Evolutionary conservation across 2,329 filamentous ascomycete species (phyloP).

Genomic region (Cladophialophora chaetospira): DNA sequence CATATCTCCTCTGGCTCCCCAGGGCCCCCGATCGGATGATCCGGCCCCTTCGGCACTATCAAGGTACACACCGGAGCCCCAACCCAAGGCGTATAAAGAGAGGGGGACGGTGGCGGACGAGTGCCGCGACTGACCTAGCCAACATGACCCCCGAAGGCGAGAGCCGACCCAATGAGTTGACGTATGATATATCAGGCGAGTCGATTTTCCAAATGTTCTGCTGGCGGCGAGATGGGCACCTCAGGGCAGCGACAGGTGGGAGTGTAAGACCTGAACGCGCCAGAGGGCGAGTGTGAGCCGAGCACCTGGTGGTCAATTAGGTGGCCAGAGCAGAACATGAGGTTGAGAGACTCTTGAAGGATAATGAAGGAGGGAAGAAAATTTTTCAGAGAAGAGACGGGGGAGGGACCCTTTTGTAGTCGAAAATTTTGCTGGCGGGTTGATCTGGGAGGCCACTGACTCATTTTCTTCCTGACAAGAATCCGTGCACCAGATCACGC

Average conservation of each 20-base stretch:
- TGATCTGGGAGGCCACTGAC: too few species aligned
- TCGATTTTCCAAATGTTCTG: too few species aligned
- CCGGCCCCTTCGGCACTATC: conserved; percentile 8
- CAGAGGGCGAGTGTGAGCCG: conserved; percentile 5
- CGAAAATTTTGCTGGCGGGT: too few species aligned
- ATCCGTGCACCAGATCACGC: too few species aligned
- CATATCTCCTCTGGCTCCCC: conserved; percentile 13
- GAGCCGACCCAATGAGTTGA: neutral
- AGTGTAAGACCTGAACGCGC: conserved; percentile 1
- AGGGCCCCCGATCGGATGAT: conserved; percentile 2
- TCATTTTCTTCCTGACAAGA: too few species aligned
- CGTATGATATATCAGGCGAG: neutral
- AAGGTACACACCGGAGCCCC: neutral
- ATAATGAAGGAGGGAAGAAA: conserved; percentile 1
- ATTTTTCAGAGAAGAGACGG: neutral
- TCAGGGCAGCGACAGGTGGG: neutral
- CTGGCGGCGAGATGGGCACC: conserved; percentile 8
- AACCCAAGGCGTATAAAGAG: neutral
- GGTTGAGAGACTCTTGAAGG: conserved; percentile 7
- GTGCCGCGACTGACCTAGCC: neutral
- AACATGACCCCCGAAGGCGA: neutral
- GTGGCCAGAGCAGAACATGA: neutral
- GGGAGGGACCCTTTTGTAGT: neutral
- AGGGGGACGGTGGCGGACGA: neutral
- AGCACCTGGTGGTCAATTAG: neutral